Evolutionary conservation across 306 rosid species (phyloP).

Genomic region (Elaeagnus macrophylla): DNA sequence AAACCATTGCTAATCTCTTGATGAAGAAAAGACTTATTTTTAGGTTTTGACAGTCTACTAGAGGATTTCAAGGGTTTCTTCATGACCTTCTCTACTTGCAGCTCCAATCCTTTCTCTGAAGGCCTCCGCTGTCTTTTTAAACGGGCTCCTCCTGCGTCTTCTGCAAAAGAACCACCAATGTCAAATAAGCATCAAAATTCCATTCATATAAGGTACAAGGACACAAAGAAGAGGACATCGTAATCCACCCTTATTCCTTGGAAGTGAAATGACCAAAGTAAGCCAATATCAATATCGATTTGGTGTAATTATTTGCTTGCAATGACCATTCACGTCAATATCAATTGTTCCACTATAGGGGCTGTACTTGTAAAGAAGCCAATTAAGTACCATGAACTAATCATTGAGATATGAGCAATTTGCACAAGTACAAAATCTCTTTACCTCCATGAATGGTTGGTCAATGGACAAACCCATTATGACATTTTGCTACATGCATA

Average conservation of each 20-base stretch:
- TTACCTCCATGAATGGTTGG: too few relatives aligned
- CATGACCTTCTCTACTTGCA: slow-evolving; percentile 67
- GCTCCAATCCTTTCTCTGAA: slow-evolving; percentile 79
- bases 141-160: slow-evolving; percentile 50
- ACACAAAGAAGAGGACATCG: neutral
- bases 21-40: slow-evolving; percentile 35
- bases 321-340: neutral
- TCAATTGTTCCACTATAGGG: neutral
- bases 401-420: too few relatives aligned
- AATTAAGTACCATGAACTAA: too few relatives aligned
- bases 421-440: too few relatives aligned
- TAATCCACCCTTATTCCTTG: neutral
- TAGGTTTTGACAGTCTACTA: slow-evolving; percentile 38
- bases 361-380: too few relatives aligned
- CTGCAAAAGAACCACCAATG: slow-evolving; percentile 27
- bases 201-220: slow-evolving; percentile 2
- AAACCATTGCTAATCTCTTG: slow-evolving; percentile 41
- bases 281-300: neutral
- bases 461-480: too few relatives aligned
- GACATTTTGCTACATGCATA: too few relatives aligned
- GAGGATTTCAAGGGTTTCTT: slow-evolving; percentile 45
- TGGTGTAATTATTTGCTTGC: neutral
- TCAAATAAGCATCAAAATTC: slow-evolving; percentile 8
- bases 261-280: neutral
- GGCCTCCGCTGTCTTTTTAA: slow-evolving; percentile 69